Conservation (phyloP, 768 basidiomycete species). For the Mycena leptocephala region DNA sequence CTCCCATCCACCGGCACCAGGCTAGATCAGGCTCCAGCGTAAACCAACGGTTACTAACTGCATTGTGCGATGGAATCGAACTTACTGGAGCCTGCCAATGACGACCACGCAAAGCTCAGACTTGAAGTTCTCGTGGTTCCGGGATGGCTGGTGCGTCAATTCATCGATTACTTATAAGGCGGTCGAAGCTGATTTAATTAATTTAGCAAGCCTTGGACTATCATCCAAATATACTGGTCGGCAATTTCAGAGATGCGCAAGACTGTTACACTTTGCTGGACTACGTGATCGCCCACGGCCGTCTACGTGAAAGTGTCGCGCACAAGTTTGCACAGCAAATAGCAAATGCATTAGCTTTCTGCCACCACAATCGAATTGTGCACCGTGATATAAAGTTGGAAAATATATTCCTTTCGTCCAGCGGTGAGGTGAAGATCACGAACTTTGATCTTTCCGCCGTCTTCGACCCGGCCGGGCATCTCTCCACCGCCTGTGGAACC, state of each 20-base stretch:
- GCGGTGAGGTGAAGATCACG: slow-evolving; percentile 98
- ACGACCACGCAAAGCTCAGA: not conserved
- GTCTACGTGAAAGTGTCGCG: slow-evolving; percentile 95
- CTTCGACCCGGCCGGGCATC: slow-evolving; percentile 84
- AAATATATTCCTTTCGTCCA: slow-evolving; percentile 97
- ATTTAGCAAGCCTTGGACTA: not conserved
- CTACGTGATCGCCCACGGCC: slow-evolving; percentile 99
- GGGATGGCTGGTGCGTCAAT: not conserved
- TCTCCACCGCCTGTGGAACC: slow-evolving; percentile 96
- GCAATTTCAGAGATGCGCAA: not conserved
- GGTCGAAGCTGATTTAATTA: too few species aligned
- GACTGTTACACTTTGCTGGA: slow-evolving; percentile 79
- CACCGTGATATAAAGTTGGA: slow-evolving; percentile 99
- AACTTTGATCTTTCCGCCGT: slow-evolving; percentile 98
- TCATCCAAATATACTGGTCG: not conserved
- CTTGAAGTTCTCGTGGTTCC: not conserved
- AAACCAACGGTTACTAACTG: too few species aligned
- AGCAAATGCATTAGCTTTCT: slow-evolving; percentile 94
- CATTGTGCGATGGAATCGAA: not conserved
- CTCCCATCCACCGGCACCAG: too few species aligned
- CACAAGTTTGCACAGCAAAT: slow-evolving; percentile 98
- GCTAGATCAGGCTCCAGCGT: too few species aligned
- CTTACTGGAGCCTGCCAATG: not conserved
- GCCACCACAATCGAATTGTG: slow-evolving; percentile 96
- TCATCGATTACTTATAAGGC: not conserved